These are phyloP conservation scores for Fusarium sp. DNA, from an alignment of 2,329 filamentous ascomycete species.

Conservation along the genomic window DNA sequence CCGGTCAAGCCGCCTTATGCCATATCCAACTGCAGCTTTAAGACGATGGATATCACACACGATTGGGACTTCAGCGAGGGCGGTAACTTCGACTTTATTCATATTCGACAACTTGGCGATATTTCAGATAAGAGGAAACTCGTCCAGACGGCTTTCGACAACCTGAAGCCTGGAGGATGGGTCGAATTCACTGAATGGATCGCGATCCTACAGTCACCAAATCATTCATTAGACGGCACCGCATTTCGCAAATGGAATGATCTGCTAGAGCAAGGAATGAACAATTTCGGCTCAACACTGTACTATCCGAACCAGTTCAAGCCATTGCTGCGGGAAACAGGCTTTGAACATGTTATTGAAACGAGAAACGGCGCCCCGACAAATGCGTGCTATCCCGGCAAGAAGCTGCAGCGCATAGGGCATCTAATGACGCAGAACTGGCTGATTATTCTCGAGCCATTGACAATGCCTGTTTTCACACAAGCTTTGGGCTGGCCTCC, in stretches of 20 bases:
- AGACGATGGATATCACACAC: constrained; percentile 33
- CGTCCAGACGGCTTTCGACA: constrained; percentile 31
- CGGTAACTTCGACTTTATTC: constrained; percentile 36
- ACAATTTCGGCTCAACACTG: constrained; percentile 29
- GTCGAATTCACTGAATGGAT: constrained; percentile 44
- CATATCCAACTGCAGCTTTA: constrained; percentile 34
- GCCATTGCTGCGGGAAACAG: constrained; percentile 25
- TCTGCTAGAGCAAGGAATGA: constrained; percentile 36
- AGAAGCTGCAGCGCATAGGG: constrained; percentile 39
- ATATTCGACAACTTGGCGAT: constrained; percentile 36
- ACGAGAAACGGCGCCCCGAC: constrained; percentile 40
- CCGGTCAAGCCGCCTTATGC: constrained; percentile 30
- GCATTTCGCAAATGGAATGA: constrained; percentile 39
- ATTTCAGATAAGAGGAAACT: constrained; percentile 30
- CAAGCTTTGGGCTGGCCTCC: constrained; percentile 36
- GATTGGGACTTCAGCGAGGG: constrained; percentile 34
- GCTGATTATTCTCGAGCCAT: constrained; percentile 37
- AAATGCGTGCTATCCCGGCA: constrained; percentile 43
- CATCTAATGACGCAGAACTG: constrained; percentile 42
- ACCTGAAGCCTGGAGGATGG: constrained; percentile 41
- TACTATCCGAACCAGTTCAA: constrained; percentile 33
- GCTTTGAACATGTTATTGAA: constrained; percentile 38
- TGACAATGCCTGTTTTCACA: constrained; percentile 39
- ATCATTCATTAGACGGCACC: constrained; percentile 38
- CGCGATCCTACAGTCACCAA: constrained; percentile 37